phyloP scores from a whole-genome alignment of 2,329 filamentous ascomycete species.

The Knoxdaviesia capensis region DNA sequence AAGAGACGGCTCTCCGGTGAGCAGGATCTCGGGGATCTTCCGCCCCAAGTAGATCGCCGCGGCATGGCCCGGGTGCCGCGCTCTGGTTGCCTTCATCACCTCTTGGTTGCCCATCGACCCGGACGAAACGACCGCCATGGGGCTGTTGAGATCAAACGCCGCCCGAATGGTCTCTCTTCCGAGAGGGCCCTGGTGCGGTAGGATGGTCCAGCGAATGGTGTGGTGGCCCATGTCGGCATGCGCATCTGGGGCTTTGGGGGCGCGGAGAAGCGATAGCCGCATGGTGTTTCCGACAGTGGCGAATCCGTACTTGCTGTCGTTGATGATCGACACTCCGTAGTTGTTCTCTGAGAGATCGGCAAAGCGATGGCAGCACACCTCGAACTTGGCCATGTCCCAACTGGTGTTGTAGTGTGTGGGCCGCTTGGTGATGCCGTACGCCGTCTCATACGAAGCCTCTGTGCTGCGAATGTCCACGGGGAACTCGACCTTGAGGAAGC shows the following conservation, averaged over 20 bases:
- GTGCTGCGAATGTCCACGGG: conserved; percentile 80
- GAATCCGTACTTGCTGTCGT: conserved; percentile 93
- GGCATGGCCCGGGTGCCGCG: background rate
- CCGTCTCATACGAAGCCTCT: conserved; percentile 87
- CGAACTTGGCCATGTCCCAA: conserved; percentile 97
- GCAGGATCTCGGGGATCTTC: no score
- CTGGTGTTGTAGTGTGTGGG: conserved; percentile 97
- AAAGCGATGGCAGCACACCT: conserved; percentile 90
- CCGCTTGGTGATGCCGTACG: conserved; percentile 71
- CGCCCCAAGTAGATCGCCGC: no score
- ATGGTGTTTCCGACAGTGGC: conserved; percentile 77
- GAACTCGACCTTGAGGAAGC: conserved; percentile 97
- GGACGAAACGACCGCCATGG: conserved; percentile 24
- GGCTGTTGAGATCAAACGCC: conserved; percentile 80
- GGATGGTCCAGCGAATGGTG: conserved; percentile 71
- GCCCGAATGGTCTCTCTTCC: conserved; percentile 58
- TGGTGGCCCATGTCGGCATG: conserved; percentile 89
- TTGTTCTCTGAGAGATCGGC: conserved; percentile 75
- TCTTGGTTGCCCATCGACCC: background rate
- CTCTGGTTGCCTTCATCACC: background rate
- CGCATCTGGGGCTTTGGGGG: conserved; percentile 81
- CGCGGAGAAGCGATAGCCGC: conserved; percentile 68
- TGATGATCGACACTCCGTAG: conserved; percentile 82
- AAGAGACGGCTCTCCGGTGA: conserved; percentile 37
- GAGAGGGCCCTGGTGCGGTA: conserved; percentile 61